Evolutionary conservation across 192 early-diverging fungal species (phyloP).

Genomic region (Lunasporangiospora selenospora): DNA sequence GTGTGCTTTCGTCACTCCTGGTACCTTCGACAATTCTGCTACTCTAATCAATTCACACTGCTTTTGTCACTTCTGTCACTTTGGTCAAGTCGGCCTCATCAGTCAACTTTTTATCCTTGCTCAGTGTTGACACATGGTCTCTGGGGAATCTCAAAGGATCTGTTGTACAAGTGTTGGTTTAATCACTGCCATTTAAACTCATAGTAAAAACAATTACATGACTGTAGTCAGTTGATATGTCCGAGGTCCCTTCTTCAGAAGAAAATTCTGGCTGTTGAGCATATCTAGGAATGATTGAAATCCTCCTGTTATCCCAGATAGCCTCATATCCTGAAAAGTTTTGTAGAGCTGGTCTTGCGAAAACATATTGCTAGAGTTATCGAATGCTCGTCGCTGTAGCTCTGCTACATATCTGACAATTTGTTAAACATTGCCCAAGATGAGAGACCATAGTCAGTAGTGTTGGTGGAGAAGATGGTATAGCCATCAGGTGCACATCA

Average conservation of each 20-base stretch:
- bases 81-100: no score
- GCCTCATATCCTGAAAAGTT: constrained; percentile 40
- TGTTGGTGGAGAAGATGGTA: no score
- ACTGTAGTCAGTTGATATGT: constrained; percentile 63
- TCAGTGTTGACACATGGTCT: no score
- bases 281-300: constrained; percentile 74
- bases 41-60: no score
- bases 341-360: constrained; percentile 67
- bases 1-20: no score
- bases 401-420: constrained; percentile 60
- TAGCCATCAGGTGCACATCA: no score
- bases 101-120: no score
- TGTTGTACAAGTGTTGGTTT: no score
- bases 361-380: constrained; percentile 72
- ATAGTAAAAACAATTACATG: constrained; percentile 8
- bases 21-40: no score
- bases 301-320: constrained; percentile 58
- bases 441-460: background rate
- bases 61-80: no score
- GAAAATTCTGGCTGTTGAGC: constrained; percentile 76
- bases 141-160: no score
- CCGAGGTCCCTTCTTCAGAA: constrained; percentile 73
- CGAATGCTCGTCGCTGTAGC: constrained; percentile 61
- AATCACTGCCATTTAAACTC: background rate
- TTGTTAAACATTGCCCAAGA: background rate